A percentile compares a stretch with the other conserved stretches of the same genome.
These are phyloP conservation scores for Rubia tinctorum DNA, from an alignment of 305 asterid genomes.

Conservation along the genomic window DNA sequence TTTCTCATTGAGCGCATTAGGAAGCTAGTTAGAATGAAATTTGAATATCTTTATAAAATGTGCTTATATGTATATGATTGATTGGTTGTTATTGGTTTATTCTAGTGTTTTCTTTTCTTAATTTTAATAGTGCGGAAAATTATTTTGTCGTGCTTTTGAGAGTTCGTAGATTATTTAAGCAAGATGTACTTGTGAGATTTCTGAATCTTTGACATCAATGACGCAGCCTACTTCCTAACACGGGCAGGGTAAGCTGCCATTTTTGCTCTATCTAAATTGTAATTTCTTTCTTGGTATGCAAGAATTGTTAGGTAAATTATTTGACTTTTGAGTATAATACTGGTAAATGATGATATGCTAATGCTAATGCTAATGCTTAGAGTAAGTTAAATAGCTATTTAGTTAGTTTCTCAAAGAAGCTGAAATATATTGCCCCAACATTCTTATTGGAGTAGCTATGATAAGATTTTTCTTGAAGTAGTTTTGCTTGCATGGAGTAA, in stretches of 20 bases:
- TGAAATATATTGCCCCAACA: not conserved
- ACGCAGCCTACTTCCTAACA: constrained; percentile 73
- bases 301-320: not conserved
- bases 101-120: not conserved
- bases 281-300: not conserved
- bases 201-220: constrained; percentile 72
- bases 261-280: constrained; percentile 10
- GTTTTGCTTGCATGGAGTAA: not conserved
- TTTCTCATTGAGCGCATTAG: constrained; percentile 3
- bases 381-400: not conserved
- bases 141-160: not conserved
- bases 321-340: not conserved
- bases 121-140: not conserved
- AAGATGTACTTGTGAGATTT: constrained; percentile 90
- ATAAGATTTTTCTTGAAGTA: not conserved
- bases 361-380: not conserved
- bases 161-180: constrained; percentile 42
- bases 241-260: constrained; percentile 73
- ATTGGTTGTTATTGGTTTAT: not conserved
- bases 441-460: not conserved
- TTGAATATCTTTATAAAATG: not conserved
- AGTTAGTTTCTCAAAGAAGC: not conserved
- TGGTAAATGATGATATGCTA: not conserved
- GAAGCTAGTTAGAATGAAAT: not conserved
- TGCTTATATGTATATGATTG: not conserved